Percentiles rank a stretch among this genome's conserved stretches.
phyloP scores from a whole-genome alignment of 2,329 filamentous ascomycete genomes.

The Chrysosporium keratinophilum region DNA sequence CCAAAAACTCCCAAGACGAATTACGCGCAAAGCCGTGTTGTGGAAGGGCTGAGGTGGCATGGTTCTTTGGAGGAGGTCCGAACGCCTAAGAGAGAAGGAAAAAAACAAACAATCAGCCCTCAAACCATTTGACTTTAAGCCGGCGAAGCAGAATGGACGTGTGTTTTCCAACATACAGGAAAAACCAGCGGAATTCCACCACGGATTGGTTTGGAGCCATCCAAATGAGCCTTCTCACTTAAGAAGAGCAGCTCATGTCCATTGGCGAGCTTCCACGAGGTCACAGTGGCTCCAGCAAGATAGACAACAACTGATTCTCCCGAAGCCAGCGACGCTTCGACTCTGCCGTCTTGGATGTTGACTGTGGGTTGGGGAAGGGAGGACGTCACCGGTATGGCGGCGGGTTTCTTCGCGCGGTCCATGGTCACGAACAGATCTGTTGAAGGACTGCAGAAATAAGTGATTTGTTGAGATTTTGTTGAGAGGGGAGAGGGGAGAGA shows the following conservation, averaged over 20 bases:
- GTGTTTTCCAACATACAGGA: slow-evolving; percentile 52
- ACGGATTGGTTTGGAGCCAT: slow-evolving; percentile 79
- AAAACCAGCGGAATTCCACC: slow-evolving; percentile 91
- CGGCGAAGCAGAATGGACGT: neutral
- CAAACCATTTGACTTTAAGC: neutral
- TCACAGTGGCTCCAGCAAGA: slow-evolving; percentile 84
- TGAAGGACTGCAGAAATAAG: neutral
- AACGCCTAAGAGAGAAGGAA: slow-evolving; percentile 51
- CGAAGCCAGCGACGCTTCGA: slow-evolving; percentile 70
- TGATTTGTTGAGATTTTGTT: neutral
- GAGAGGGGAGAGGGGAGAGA: neutral
- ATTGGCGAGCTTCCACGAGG: slow-evolving; percentile 77
- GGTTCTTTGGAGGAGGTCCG: slow-evolving; percentile 65
- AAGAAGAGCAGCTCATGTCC: slow-evolving; percentile 79
- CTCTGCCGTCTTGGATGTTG: slow-evolving; percentile 59
- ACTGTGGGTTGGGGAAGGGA: slow-evolving; percentile 68
- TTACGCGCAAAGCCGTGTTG: slow-evolving; percentile 48
- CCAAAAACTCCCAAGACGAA: slow-evolving; percentile 77
- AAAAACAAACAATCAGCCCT: neutral
- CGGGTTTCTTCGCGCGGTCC: slow-evolving; percentile 75
- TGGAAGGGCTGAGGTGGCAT: slow-evolving; percentile 66
- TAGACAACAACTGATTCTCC: slow-evolving; percentile 79
- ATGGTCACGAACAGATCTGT: slow-evolving; percentile 36
- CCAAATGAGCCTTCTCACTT: slow-evolving; percentile 66
- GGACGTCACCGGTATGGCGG: slow-evolving; percentile 63